Conservation (phyloP, 352 stramenopile species). For the Globisporangium yorkense region DNA sequence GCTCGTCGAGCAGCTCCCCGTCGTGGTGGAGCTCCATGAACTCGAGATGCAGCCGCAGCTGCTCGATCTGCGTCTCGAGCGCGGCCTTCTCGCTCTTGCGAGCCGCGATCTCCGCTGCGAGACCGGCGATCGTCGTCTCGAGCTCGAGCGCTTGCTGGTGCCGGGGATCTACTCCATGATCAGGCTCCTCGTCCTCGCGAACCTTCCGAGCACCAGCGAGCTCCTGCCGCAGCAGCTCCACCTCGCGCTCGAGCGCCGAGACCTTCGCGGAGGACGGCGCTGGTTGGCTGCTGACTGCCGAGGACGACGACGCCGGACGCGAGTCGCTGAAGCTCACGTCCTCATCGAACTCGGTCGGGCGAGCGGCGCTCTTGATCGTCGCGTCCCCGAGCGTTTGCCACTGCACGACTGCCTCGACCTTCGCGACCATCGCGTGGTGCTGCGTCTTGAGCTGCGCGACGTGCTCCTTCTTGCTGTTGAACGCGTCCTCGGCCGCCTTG, state of each 20-base stretch:
- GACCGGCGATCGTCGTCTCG: constrained; percentile 17
- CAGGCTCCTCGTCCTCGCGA: not conserved
- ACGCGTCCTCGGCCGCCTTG: constrained; percentile 59
- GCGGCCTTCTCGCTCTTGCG: constrained; percentile 33
- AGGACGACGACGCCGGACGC: constrained; percentile 3
- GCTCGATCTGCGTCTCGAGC: constrained; percentile 61
- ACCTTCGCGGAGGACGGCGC: not conserved
- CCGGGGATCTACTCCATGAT: not conserved
- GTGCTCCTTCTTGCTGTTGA: constrained; percentile 31
- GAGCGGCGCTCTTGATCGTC: constrained; percentile 10
- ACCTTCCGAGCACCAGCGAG: constrained; percentile 8
- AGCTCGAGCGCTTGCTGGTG: constrained; percentile 13
- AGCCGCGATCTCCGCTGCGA: constrained; percentile 32
- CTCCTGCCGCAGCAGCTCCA: constrained; percentile 24
- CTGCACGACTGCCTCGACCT: constrained; percentile 43
- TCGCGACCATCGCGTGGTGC: constrained; percentile 37
- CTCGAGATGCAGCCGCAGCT: constrained; percentile 50
- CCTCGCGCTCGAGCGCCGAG: constrained; percentile 20
- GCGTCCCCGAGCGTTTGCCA: constrained; percentile 35
- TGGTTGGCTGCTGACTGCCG: not conserved
- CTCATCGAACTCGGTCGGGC: not conserved
- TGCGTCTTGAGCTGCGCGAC: constrained; percentile 32
- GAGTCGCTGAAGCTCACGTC: constrained; percentile 5
- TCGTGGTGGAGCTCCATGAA: constrained; percentile 29
- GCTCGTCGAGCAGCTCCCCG: not conserved